A percentile compares a stretch with the other conserved stretches of the same genome.
These are phyloP conservation scores for Mariannaea sp. DNA, from an alignment of 2,329 filamentous ascomycete species.

Conservation along the genomic window DNA sequence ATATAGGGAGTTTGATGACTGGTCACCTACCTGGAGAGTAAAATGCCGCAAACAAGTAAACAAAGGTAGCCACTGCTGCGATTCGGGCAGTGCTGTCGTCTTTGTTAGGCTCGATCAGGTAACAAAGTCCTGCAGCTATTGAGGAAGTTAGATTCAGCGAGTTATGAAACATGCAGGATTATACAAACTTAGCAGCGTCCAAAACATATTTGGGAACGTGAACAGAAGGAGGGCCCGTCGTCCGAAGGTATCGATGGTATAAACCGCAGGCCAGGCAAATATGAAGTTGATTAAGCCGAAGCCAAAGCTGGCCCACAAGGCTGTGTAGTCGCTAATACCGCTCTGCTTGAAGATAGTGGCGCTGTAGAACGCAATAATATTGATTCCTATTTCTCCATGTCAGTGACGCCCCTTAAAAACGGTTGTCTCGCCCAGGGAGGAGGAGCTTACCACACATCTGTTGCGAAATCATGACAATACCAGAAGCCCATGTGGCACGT, in stretches of 20 bases:
- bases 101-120: conserved; percentile 37
- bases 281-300: conserved; percentile 63
- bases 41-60: conserved; percentile 67
- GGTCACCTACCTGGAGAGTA: conserved; percentile 57
- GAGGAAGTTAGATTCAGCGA: neutral
- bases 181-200: conserved; percentile 53
- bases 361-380: conserved; percentile 57
- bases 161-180: neutral
- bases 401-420: neutral
- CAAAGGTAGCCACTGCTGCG: conserved; percentile 60
- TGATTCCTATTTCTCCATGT: conserved; percentile 38
- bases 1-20: conserved; percentile 1
- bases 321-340: conserved; percentile 45
- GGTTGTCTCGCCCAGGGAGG: too few relatives aligned
- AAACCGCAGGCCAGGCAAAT: conserved; percentile 66
- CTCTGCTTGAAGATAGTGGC: conserved; percentile 52
- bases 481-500: conserved; percentile 68
- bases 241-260: conserved; percentile 68
- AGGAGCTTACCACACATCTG: conserved; percentile 61
- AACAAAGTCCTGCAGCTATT: conserved; percentile 43
- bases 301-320: conserved; percentile 50
- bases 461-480: conserved; percentile 69
- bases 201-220: conserved; percentile 69
- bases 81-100: conserved; percentile 50
- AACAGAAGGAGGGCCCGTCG: conserved; percentile 63